Conservation (phyloP, 2,329 filamentous ascomycete species). For the Dactylella cylindrospora region DNA sequence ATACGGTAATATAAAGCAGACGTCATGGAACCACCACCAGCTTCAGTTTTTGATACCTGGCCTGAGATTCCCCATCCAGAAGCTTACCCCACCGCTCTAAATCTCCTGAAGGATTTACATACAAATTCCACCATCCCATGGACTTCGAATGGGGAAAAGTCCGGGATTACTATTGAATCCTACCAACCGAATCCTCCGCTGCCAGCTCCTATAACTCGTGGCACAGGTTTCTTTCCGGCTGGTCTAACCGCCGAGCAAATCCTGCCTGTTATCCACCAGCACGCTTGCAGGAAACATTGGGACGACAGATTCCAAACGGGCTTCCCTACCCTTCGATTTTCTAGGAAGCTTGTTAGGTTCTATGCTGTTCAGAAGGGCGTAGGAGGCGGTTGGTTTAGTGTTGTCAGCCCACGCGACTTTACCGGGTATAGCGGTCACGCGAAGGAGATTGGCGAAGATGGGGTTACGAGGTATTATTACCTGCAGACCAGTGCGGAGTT, state of each 20-base stretch:
- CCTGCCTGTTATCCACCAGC: conserved; percentile 25
- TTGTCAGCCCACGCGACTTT: conserved; percentile 39
- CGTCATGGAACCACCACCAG: conserved; percentile 17
- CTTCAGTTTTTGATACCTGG: conserved; percentile 21
- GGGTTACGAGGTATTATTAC: conserved; percentile 34
- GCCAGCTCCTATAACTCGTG: conserved; percentile 27
- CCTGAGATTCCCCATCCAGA: conserved; percentile 17
- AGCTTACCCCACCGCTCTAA: conserved; percentile 23
- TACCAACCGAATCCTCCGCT: conserved; percentile 33
- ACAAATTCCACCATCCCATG: conserved; percentile 24
- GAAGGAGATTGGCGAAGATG: conserved; percentile 36
- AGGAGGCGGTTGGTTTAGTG: conserved; percentile 29
- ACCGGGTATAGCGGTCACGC: conserved; percentile 39
- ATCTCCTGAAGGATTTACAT: conserved; percentile 20
- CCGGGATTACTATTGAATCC: conserved; percentile 15
- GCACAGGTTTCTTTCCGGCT: conserved; percentile 16
- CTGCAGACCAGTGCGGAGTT: conserved; percentile 35
- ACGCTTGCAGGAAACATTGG: conserved; percentile 27
- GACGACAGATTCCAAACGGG: conserved; percentile 30
- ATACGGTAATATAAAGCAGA: too few relatives aligned
- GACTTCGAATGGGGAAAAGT: conserved; percentile 25
- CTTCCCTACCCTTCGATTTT: conserved; percentile 25
- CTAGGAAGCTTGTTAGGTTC: conserved; percentile 26
- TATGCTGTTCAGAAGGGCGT: conserved; percentile 41
- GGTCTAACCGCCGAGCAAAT: conserved; percentile 33